Percentiles rank a stretch among this genome's conserved stretches.
These are phyloP conservation scores for Larix kaempferi DNA, from an alignment of 75 land plant species.

Conservation along the genomic window DNA sequence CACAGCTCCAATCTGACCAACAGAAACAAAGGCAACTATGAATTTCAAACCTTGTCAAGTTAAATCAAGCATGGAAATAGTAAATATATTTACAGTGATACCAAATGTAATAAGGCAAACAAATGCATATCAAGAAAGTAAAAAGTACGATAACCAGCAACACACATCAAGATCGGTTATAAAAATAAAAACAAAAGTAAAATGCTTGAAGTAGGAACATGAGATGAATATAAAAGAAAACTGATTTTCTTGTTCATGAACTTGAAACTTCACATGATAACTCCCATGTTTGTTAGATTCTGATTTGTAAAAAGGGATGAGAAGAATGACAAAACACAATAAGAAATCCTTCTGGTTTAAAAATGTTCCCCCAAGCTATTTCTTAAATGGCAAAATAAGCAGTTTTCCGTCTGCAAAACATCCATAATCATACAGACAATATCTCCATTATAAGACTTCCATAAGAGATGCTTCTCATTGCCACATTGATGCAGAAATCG, in stretches of 20 bases:
- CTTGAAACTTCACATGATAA: neutral
- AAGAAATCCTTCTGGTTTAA: neutral
- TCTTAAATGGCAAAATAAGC: neutral
- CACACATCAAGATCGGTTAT: neutral
- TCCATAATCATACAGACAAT: neutral
- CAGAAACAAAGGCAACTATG: neutral
- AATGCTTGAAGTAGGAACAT: neutral
- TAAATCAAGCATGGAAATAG: neutral
- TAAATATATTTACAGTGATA: neutral
- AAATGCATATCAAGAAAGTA: neutral
- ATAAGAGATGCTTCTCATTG: neutral
- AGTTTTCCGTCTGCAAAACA: neutral
- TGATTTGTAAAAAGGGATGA: neutral
- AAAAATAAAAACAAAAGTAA: neutral
- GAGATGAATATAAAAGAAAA: neutral
- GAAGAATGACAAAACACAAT: neutral
- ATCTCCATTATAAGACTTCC: neutral
- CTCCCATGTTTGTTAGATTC: neutral
- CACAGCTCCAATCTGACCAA: constrained; percentile 67
- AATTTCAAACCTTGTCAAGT: neutral
- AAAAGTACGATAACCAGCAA: neutral
- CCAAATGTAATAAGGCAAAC: neutral
- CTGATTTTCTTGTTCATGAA: neutral
- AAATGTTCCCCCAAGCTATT: neutral
- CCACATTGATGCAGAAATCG: neutral